A percentile compares a stretch with the other conserved stretches of the same genome.
phyloP scores from a whole-genome alignment of 148 eudicot species.

The Beta vulgaris region DNA sequence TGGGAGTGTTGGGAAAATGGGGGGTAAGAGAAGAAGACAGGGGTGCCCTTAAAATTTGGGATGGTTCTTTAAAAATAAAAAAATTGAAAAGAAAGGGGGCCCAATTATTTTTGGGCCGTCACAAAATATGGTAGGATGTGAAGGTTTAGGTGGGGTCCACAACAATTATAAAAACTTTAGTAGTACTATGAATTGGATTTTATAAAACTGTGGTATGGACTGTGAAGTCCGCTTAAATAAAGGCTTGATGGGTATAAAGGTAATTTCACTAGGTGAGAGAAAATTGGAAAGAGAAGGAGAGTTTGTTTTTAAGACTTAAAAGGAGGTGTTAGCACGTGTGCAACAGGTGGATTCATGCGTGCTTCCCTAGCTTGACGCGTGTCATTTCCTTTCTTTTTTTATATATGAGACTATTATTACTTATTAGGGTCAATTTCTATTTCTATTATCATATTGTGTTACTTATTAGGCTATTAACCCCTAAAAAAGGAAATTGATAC shows the following conservation, averaged over 20 bases:
- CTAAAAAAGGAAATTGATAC: no score
- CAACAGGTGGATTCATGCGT: slow-evolving; percentile 16
- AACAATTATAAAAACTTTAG: background rate
- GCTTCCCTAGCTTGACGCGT: slow-evolving; percentile 7
- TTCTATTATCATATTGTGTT: no score
- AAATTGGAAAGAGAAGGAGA: background rate
- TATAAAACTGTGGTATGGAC: background rate
- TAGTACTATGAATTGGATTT: slow-evolving; percentile 1
- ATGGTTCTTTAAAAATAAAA: background rate
- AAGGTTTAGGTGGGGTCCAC: background rate
- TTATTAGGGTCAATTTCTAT: no score
- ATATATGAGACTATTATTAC: no score
- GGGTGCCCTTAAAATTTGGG: slow-evolving; percentile 14
- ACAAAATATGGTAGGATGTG: background rate
- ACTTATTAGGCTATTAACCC: no score
- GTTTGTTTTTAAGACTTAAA: background rate
- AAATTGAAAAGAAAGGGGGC: background rate
- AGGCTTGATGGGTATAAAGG: background rate
- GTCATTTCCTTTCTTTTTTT: no score
- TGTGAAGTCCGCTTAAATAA: background rate
- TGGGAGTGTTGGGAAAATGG: slow-evolving; percentile 3
- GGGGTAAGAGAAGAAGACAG: background rate
- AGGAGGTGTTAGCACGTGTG: slow-evolving; percentile 16
- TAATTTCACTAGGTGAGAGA: background rate
- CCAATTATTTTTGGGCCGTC: slow-evolving; percentile 19